Conservation (phyloP, 23 red algal species). For the Gracilaria gracilis region DNA sequence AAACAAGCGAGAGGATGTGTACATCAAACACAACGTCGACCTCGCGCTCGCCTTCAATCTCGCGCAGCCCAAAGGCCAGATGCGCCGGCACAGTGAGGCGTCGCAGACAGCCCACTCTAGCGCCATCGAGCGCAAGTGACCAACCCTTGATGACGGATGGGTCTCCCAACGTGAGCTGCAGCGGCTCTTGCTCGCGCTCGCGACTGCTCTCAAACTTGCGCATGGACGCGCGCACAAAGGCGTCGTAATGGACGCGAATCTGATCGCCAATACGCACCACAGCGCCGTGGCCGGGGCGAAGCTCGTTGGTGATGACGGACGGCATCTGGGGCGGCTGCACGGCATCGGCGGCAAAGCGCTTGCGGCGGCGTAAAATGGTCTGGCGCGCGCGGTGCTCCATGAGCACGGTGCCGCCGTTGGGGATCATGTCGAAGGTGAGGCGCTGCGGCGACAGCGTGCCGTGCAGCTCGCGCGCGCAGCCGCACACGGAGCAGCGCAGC, state of each 20-base stretch:
- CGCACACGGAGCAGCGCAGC: constrained; percentile 23
- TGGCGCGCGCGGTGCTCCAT: not conserved
- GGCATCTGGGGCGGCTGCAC: not conserved
- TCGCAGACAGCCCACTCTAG: not conserved
- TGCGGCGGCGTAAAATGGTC: not conserved
- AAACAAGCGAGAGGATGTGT: not conserved
- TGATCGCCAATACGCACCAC: constrained; percentile 11
- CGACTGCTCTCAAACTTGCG: constrained; percentile 27
- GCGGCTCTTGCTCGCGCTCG: not conserved
- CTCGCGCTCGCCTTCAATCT: constrained; percentile 29
- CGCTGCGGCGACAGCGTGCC: not conserved
- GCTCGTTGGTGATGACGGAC: not conserved
- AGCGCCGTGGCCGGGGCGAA: constrained; percentile 30
- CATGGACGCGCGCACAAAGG: constrained; percentile 9
- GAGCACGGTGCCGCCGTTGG: constrained; percentile 55
- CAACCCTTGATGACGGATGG: constrained; percentile 9
- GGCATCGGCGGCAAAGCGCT: constrained; percentile 7
- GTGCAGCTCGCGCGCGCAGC: constrained; percentile 20
- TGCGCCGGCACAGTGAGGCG: constrained; percentile 38
- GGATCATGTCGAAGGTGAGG: constrained; percentile 43
- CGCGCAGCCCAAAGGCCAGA: constrained; percentile 26
- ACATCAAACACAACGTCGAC: constrained; percentile 30
- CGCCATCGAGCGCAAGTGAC: constrained; percentile 9
- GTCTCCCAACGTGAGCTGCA: constrained; percentile 34
- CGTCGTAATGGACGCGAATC: constrained; percentile 36